A percentile compares a stretch with the other conserved stretches of the same genome.
Conservation (phyloP, 441 rosid species). For the Hura crepitans region DNA sequence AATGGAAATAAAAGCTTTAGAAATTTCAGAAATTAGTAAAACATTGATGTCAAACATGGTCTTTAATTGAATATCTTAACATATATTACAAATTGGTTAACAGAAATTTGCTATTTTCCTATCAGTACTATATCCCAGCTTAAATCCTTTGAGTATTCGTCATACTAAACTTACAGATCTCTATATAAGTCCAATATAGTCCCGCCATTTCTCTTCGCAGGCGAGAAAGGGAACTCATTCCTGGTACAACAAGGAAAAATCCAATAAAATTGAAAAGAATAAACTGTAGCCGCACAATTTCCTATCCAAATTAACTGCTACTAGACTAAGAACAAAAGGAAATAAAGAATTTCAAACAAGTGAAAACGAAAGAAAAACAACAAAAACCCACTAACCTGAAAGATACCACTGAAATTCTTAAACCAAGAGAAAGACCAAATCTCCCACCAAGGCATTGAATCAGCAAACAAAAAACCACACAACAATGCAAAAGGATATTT, state of each 20-base stretch:
- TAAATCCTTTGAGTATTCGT: neutral
- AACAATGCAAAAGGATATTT: constrained; percentile 10
- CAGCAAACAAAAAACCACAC: constrained; percentile 8
- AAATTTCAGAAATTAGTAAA: neutral
- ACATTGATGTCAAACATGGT: neutral
- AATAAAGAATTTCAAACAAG: neutral
- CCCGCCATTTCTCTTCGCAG: neutral
- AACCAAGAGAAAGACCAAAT: constrained; percentile 30
- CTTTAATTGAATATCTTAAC: neutral
- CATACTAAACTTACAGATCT: neutral
- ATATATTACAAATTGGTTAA: neutral
- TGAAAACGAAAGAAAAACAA: neutral
- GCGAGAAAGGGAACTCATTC: neutral
- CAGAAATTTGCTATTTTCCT: neutral
- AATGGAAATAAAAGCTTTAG: neutral
- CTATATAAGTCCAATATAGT: no score
- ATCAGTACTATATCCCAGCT: neutral
- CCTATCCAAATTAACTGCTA: neutral
- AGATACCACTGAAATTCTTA: constrained; percentile 25
- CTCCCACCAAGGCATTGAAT: constrained; percentile 37
- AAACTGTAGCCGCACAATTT: neutral
- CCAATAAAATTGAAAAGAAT: neutral
- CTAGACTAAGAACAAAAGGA: neutral
- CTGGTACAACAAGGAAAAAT: neutral
- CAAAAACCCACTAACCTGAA: constrained; percentile 28